phyloP scores from a whole-genome alignment of 2,329 filamentous ascomycete genomes.

The Paracoccidioides brasiliensis region DNA sequence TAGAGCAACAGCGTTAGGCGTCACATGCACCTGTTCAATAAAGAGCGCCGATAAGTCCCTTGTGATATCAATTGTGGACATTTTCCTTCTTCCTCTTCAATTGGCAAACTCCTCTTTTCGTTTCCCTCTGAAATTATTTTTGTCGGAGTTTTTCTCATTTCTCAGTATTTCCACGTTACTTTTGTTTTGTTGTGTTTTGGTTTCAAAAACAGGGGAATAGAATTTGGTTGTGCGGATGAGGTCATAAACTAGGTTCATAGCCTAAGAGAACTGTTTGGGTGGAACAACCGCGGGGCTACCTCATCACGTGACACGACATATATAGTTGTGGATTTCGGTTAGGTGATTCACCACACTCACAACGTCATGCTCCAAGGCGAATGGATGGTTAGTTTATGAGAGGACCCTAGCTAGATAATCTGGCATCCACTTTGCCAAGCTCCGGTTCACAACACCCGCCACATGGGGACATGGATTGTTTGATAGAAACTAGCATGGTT shows the following conservation, averaged over 20 bases:
- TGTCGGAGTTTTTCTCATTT: not conserved
- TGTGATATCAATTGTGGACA: slow-evolving; percentile 46
- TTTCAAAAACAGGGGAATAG: not conserved
- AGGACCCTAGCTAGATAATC: not conserved
- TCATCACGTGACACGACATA: no score
- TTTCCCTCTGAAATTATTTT: not conserved
- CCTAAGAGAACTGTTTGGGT: no score
- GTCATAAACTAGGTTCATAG: not conserved
- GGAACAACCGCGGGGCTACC: no score
- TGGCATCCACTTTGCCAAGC: not conserved
- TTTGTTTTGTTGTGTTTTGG: not conserved
- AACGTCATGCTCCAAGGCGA: no score
- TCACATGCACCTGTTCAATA: slow-evolving; percentile 51
- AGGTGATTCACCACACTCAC: no score
- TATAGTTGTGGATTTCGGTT: no score
- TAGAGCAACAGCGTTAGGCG: slow-evolving; percentile 56
- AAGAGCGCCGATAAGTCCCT: slow-evolving; percentile 66
- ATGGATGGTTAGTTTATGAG: no score
- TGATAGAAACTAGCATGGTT: not conserved
- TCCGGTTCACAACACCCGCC: not conserved
- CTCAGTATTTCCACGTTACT: not conserved
- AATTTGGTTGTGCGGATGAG: slow-evolving; percentile 1
- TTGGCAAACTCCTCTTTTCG: not conserved
- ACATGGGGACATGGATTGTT: not conserved
- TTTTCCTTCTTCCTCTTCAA: not conserved